These are phyloP conservation scores for Yamadazyma oceani DNA, from an alignment of 1,139 yeast genomes.

Conservation along the genomic window DNA sequence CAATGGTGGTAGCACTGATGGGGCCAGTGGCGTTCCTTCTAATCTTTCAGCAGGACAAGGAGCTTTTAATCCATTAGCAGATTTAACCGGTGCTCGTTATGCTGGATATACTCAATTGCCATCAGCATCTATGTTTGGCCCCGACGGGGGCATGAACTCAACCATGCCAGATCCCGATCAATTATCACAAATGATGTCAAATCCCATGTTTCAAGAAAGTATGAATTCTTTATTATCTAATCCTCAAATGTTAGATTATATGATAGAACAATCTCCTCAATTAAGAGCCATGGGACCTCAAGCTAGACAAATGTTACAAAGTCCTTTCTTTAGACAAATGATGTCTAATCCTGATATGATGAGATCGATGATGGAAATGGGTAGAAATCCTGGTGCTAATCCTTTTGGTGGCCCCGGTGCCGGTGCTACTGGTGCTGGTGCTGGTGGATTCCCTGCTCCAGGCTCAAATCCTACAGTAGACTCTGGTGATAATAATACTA, in stretches of 20 bases:
- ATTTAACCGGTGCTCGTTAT: slow-evolving; percentile 90
- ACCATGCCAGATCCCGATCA: slow-evolving; percentile 75
- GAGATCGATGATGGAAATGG: slow-evolving; percentile 79
- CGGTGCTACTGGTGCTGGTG: slow-evolving; percentile 7
- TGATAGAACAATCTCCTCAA: slow-evolving; percentile 84
- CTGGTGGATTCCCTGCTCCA: slow-evolving; percentile 57
- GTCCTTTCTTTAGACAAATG: slow-evolving; percentile 83
- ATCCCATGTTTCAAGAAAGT: slow-evolving; percentile 77
- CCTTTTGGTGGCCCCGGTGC: slow-evolving; percentile 9
- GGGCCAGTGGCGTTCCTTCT: slow-evolving; percentile 52
- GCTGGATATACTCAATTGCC: slow-evolving; percentile 93
- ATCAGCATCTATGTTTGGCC: slow-evolving; percentile 85
- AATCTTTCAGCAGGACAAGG: slow-evolving; percentile 88
- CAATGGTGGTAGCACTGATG: slow-evolving; percentile 12
- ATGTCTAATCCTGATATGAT: slow-evolving; percentile 81
- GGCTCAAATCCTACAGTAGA: slow-evolving; percentile 40
- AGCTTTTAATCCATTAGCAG: slow-evolving; percentile 86
- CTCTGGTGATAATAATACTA: slow-evolving; percentile 16
- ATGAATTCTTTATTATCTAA: slow-evolving; percentile 77
- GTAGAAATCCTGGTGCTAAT: slow-evolving; percentile 36
- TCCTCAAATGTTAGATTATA: slow-evolving; percentile 79
- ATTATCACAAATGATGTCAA: slow-evolving; percentile 69
- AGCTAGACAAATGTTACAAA: slow-evolving; percentile 81
- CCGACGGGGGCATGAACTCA: slow-evolving; percentile 85
- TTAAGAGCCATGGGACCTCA: slow-evolving; percentile 87